These are phyloP conservation scores for Cytauxzoon felis DNA, from an alignment of 169 alveolate species.

Conservation along the genomic window DNA sequence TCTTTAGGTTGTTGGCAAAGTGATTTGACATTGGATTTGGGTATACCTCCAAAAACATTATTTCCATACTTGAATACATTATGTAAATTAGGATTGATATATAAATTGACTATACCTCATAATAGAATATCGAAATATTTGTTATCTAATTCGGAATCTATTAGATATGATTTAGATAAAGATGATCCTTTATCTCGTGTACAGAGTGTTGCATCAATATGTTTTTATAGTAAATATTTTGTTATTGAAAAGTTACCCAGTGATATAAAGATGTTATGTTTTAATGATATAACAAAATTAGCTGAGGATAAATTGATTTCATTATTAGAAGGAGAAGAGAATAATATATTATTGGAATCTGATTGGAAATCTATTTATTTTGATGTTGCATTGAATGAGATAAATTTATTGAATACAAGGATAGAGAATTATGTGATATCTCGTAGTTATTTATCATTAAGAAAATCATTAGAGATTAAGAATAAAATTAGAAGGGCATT, in stretches of 20 bases:
- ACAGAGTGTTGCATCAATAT: constrained; percentile 29
- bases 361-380: constrained; percentile 41
- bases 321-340: constrained; percentile 20
- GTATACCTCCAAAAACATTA: constrained; percentile 38
- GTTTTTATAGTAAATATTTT: constrained; percentile 44
- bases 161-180: not conserved
- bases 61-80: constrained; percentile 19
- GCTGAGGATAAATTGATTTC: constrained; percentile 9
- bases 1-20: constrained; percentile 57
- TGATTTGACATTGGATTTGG: constrained; percentile 24
- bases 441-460: constrained; percentile 12
- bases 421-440: constrained; percentile 22
- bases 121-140: constrained; percentile 27
- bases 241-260: constrained; percentile 40
- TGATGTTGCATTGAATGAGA: constrained; percentile 10
- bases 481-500: constrained; percentile 26
- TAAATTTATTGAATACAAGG: not conserved
- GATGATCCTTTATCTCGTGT: not conserved
- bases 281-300: constrained; percentile 1
- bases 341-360: constrained; percentile 47
- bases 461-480: constrained; percentile 30
- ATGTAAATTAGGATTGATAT: constrained; percentile 15
- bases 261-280: constrained; percentile 19
- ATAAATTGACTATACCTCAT: constrained; percentile 36
- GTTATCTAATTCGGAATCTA: constrained; percentile 1